Conservation (phyloP, 164 flowering plant genomes). For the Stephania cephalantha region DNA sequence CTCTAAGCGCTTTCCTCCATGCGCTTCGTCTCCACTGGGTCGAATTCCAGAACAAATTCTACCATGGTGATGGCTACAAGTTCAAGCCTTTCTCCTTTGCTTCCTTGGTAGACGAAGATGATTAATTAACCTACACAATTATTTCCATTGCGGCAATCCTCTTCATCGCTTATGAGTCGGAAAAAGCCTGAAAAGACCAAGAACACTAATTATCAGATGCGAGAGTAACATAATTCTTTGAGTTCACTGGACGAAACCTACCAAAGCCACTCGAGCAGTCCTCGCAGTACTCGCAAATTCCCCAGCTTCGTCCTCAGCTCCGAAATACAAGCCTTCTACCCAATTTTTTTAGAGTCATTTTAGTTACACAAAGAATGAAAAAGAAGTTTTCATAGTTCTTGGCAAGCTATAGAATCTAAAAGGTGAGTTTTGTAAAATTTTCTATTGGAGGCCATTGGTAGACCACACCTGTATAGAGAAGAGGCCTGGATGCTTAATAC, state of each 20-base stretch:
- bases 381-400: slow-evolving; percentile 2
- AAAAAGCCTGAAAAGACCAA: slow-evolving; percentile 8
- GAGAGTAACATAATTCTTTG: slow-evolving; percentile 3
- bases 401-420: not conserved
- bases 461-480: slow-evolving; percentile 11
- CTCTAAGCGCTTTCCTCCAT: slow-evolving; percentile 88
- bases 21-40: slow-evolving; percentile 98
- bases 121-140: slow-evolving; percentile 24
- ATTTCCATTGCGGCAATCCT: not conserved
- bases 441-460: slow-evolving; percentile 6
- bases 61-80: slow-evolving; percentile 87
- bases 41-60: slow-evolving; percentile 80
- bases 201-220: slow-evolving; percentile 3
- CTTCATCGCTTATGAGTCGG: slow-evolving; percentile 5
- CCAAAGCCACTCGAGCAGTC: slow-evolving; percentile 1
- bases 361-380: not conserved
- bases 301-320: not conserved
- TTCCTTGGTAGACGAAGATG: slow-evolving; percentile 58
- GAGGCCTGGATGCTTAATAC: slow-evolving; percentile 4
- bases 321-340: slow-evolving; percentile 1
- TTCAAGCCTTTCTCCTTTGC: slow-evolving; percentile 83
- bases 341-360: slow-evolving; percentile 8
- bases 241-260: slow-evolving; percentile 2
- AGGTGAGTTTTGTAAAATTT: slow-evolving; percentile 2
- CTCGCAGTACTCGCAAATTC: slow-evolving; percentile 5